Conservation (phyloP, 352 stramenopile species). For the Phytopythium sindhum region DNA sequence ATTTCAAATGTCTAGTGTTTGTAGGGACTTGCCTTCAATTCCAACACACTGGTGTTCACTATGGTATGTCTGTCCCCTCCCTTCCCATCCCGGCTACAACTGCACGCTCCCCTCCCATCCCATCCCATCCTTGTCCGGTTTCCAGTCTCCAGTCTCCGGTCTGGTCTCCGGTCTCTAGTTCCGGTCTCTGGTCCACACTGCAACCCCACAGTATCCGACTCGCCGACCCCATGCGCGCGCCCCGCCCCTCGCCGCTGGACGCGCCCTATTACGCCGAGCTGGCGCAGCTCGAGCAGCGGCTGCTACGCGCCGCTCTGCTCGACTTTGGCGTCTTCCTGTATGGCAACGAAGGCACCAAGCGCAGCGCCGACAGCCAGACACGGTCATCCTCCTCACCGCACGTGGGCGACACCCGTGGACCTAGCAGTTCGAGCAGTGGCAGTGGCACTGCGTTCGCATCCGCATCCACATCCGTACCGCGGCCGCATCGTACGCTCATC, state of each 20-base stretch:
- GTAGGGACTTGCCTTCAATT: not conserved
- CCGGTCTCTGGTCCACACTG: too few species aligned
- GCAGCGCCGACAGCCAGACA: not conserved
- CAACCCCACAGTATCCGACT: too few species aligned
- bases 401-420: not conserved
- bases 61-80: not conserved
- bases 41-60: not conserved
- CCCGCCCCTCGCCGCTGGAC: not conserved
- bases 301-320: conserved; percentile 1
- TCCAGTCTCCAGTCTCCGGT: too few species aligned
- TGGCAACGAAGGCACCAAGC: not conserved
- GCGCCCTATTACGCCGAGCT: not conserved
- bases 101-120: not conserved
- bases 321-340: conserved; percentile 4
- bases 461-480: not conserved
- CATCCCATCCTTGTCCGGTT: not conserved
- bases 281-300: conserved; percentile 6
- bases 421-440: not conserved
- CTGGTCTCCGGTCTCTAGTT: not conserved
- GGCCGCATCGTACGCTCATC: not conserved
- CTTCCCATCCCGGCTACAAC: not conserved
- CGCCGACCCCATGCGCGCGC: not conserved
- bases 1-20: not conserved
- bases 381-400: not conserved
- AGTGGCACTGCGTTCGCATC: not conserved